Base-by-base conservation (phyloP, 345 rosid species). In the Corchorus capsularis region DNA sequence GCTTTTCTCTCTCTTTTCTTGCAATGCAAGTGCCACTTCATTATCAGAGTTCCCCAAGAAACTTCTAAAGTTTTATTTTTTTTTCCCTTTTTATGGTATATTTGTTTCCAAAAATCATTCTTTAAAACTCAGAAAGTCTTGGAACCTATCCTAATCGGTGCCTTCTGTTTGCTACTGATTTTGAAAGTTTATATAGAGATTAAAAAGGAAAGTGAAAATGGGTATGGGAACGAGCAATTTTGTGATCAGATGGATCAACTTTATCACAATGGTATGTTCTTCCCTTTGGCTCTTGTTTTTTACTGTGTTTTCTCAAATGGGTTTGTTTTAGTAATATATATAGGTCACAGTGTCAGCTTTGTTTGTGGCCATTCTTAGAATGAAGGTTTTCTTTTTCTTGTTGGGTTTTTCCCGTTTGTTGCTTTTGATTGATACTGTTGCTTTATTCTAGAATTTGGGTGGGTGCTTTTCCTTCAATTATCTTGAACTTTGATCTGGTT, bases 241-340 rank as follows among this genome's bases (percentile, higher is more conserved):
- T 74, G 87, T 91, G 27, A 90, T 94, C 85, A 90, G 93, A 89
- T 92, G 98, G 97, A 88, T 93, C 80, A 95, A 95, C 84, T 91
- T 95, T 71, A 87, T 93, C 81, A 93, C 96, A 46, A 91, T 90
- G 97, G 99, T 95, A 84, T 73, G 82, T 70, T 71, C 63, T 60
- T 43, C 43, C 22, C 13, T 68, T 14, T 9, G 32, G 39, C 35
- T 20, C 53, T 76, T 41, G 2, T 50, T 47, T 8, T 20, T 55
- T 65, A 55, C 69, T 61, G 41, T 57, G 6, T 10, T 8, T 47
- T 49, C 45, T 14, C 37, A 13, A 39, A 70, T 55, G 81, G 81
- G 59, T 76, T 82, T 60, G 19, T 63, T 74, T 81, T 54, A 61
- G 35, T 69, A 63, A 70, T 17, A 16, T 60, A 56, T 61, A n/a